Evolutionary conservation across 2,329 filamentous ascomycete species (phyloP).

Genomic region (Clonostachys byssicola): DNA sequence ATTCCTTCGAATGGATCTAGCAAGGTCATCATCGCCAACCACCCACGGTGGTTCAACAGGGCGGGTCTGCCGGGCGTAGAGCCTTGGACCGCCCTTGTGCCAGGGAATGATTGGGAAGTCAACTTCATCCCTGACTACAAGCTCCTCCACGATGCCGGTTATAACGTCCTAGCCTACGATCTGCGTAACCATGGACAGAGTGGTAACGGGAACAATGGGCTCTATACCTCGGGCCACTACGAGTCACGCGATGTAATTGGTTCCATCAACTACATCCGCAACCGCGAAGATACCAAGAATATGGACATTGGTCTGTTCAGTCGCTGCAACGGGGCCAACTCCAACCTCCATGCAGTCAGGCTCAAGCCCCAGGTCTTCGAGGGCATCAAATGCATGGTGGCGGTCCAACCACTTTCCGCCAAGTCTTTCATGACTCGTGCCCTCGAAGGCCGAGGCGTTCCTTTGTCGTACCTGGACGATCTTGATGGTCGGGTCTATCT

Average conservation of each 20-base stretch:
- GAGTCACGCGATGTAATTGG: constrained; percentile 5
- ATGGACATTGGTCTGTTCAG: constrained; percentile 2
- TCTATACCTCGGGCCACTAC: background rate
- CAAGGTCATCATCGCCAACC: constrained; percentile 4
- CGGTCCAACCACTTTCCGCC: constrained; percentile 1
- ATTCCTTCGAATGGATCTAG: constrained; percentile 1
- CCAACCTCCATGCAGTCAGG: constrained; percentile 2
- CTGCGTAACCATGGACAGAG: constrained; percentile 3
- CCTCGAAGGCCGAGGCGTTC: too few species aligned
- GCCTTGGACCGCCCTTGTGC: too few species aligned
- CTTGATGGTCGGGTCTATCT: too few species aligned
- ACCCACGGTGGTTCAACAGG: background rate
- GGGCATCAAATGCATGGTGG: constrained; percentile 1
- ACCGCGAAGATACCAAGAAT: constrained; percentile 1
- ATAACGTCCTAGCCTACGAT: constrained; percentile 23
- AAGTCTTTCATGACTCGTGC: too few species aligned
- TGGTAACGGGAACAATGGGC: background rate
- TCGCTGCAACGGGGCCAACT: constrained; percentile 3
- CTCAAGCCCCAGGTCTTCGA: constrained; percentile 1
- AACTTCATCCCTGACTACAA: constrained; percentile 6
- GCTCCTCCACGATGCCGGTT: constrained; percentile 4
- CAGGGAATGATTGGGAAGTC: constrained; percentile 1
- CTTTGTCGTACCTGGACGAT: too few species aligned
- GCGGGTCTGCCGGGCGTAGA: too few species aligned
- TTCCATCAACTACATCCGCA: constrained; percentile 3